Evolutionary conservation across 2,329 filamentous ascomycete species (phyloP).

Genomic region (Cladosporium sp.): DNA sequence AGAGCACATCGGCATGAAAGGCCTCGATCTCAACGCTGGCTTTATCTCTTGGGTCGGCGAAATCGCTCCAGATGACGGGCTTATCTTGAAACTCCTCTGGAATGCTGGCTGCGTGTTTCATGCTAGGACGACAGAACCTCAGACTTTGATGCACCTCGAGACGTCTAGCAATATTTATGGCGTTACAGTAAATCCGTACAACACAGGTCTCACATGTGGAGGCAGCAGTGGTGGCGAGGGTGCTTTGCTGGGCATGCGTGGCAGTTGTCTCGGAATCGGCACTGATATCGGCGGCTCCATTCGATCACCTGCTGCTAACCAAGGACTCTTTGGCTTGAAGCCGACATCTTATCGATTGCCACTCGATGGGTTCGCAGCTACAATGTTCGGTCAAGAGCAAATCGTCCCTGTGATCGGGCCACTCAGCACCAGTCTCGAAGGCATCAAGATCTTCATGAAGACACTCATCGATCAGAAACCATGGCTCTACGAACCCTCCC

Average conservation of each 20-base stretch:
- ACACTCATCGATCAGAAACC: conserved; percentile 54
- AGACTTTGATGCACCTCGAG: conserved; percentile 57
- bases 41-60: conserved; percentile 53
- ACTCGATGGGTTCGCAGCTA: conserved; percentile 41
- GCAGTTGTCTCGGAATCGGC: conserved; percentile 55
- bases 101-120: conserved; percentile 55
- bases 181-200: conserved; percentile 56
- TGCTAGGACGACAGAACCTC: conserved; percentile 55
- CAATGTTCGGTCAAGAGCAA: conserved; percentile 47
- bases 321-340: conserved; percentile 47
- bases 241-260: conserved; percentile 53
- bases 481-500: conserved; percentile 59
- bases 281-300: conserved; percentile 56
- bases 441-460: conserved; percentile 56
- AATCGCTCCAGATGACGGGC: conserved; percentile 46
- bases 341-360: conserved; percentile 43
- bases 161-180: conserved; percentile 54
- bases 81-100: conserved; percentile 51
- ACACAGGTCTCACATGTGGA: conserved; percentile 53
- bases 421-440: conserved; percentile 54
- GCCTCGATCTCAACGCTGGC: conserved; percentile 48
- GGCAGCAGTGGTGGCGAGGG: conserved; percentile 60
- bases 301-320: conserved; percentile 49
- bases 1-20: conserved; percentile 53
- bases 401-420: conserved; percentile 56